These are phyloP conservation scores for Copromyces sp. DNA, from an alignment of 495 filamentous ascomycete species.

Conservation along the genomic window DNA sequence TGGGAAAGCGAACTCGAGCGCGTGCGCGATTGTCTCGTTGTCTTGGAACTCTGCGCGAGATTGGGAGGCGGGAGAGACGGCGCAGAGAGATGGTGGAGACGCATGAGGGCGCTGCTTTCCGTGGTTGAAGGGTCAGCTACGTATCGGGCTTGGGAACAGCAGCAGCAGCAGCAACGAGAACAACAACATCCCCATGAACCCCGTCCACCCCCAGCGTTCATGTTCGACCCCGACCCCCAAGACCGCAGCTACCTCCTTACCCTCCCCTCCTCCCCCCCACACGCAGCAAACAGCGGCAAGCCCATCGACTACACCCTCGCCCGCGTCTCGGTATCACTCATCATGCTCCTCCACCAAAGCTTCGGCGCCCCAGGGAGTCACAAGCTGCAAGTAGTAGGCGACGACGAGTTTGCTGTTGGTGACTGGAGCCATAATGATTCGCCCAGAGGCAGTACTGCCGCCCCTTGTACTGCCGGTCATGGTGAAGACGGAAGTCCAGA, in stretches of 20 bases:
- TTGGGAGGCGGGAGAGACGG: not conserved
- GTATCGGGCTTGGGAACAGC: not conserved
- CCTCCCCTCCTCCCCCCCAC: not conserved
- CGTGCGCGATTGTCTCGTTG: not conserved
- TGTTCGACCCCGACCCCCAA: not conserved
- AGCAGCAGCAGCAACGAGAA: not conserved
- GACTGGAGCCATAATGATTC: not conserved
- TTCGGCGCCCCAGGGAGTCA: not conserved
- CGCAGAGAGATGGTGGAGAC: not conserved
- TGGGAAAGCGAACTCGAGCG: not conserved
- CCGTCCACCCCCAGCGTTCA: not conserved
- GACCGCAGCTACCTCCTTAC: not conserved
- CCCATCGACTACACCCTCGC: not conserved
- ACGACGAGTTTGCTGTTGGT: not conserved
- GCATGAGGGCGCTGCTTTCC: not conserved
- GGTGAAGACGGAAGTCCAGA: too few species aligned
- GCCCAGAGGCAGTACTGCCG: not conserved
- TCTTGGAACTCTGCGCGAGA: not conserved
- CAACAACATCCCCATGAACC: too few species aligned
- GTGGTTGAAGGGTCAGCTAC: not conserved
- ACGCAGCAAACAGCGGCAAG: not conserved
- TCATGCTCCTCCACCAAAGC: not conserved
- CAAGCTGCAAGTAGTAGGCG: not conserved
- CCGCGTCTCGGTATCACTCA: not conserved
- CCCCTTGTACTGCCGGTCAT: too few species aligned